Percentiles rank a stretch among this genome's conserved stretches.
Conservation (phyloP, 2,329 filamentous ascomycete genomes). For the Fusarium musae region DNA sequence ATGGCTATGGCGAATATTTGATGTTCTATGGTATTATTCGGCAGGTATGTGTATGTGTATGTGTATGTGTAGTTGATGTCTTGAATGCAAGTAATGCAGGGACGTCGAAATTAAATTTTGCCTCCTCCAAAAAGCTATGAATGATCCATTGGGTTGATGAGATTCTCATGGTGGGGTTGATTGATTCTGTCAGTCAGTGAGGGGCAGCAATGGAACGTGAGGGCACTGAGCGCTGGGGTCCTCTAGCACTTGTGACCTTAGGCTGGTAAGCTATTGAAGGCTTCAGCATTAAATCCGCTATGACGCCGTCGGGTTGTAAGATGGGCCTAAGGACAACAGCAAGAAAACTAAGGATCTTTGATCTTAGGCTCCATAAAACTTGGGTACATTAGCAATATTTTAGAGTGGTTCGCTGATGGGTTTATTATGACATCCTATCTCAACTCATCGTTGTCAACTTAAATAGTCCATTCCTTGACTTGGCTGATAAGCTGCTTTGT, state of each 20-base stretch:
- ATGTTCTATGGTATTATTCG: not conserved
- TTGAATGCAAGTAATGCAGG: not conserved
- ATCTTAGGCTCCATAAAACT: not conserved
- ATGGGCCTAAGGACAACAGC: too few species aligned
- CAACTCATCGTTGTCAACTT: not conserved
- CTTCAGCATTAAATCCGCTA: not conserved
- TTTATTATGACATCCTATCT: not conserved
- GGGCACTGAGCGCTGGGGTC: constrained; percentile 4
- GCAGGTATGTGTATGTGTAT: not conserved
- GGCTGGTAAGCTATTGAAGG: not conserved
- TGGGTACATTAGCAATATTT: not conserved
- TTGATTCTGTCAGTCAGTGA: constrained; percentile 3
- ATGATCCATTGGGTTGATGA: constrained; percentile 6
- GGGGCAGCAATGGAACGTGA: constrained; percentile 12
- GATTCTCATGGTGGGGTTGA: constrained; percentile 33
- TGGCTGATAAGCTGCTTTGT: not conserved
- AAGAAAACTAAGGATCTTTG: not conserved
- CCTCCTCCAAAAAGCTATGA: constrained; percentile 10
- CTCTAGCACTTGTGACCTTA: constrained; percentile 3
- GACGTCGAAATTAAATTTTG: constrained; percentile 12
- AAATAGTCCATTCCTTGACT: not conserved
- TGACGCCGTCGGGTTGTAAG: constrained; percentile 7
- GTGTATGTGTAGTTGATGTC: not conserved
- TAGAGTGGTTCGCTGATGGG: not conserved
- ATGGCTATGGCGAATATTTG: not conserved